Percentiles rank a stretch among this genome's conserved stretches.
phyloP scores from a whole-genome alignment of 2,329 filamentous ascomycete genomes.

The Cladosporium sp. region DNA sequence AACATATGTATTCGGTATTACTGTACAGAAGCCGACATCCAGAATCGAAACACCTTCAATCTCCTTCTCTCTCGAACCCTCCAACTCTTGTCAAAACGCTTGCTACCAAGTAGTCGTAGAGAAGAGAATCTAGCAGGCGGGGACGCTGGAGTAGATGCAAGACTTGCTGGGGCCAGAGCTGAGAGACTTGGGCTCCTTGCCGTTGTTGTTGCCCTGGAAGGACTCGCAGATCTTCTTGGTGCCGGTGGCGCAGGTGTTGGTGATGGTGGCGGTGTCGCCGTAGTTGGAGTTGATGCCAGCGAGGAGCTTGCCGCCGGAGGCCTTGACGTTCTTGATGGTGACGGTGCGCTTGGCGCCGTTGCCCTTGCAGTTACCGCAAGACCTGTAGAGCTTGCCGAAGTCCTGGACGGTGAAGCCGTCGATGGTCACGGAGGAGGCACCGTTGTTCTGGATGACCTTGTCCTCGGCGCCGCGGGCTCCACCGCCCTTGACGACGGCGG shows the following conservation, averaged over 20 bases:
- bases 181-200: slow-evolving; percentile 15
- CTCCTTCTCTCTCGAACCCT: not conserved
- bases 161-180: slow-evolving; percentile 12
- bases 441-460: slow-evolving; percentile 25
- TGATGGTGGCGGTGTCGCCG: slow-evolving; percentile 15
- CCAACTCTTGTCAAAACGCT: not conserved
- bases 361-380: slow-evolving; percentile 18
- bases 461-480: slow-evolving; percentile 30
- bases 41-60: not conserved
- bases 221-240: slow-evolving; percentile 13
- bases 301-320: slow-evolving; percentile 15
- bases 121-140: slow-evolving; percentile 14
- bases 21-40: not conserved
- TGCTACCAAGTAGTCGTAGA: not conserved
- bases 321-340: slow-evolving; percentile 19
- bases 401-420: slow-evolving; percentile 16
- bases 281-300: slow-evolving; percentile 20
- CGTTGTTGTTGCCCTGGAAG: slow-evolving; percentile 18
- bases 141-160: slow-evolving; percentile 19
- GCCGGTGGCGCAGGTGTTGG: slow-evolving; percentile 18
- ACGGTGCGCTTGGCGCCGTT: slow-evolving; percentile 18
- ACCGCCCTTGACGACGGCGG: slow-evolving; percentile 31
- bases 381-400: slow-evolving; percentile 17
- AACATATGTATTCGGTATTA: not conserved
- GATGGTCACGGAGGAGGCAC: slow-evolving; percentile 18